Conservation (phyloP, 2,329 filamentous ascomycete species). For the Graphilbum fragrans region DNA sequence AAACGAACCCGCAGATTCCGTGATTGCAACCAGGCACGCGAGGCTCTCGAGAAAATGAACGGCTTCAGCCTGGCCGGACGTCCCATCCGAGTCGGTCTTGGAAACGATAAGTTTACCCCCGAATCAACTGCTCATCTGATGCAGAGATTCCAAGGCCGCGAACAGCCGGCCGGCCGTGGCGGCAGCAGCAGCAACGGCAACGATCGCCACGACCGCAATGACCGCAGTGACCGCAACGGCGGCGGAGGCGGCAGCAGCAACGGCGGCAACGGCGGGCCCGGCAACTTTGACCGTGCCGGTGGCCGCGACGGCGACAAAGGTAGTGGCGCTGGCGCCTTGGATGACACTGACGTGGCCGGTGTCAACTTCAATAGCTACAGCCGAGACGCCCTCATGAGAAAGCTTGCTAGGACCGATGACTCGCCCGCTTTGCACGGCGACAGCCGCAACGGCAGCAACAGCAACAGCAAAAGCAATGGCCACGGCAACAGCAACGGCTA, state of each 20-base stretch:
- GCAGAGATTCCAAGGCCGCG: constrained; percentile 80
- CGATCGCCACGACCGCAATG: no score
- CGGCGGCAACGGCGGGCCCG: constrained; percentile 55
- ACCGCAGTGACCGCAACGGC: constrained; percentile 27
- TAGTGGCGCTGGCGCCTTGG: constrained; percentile 82
- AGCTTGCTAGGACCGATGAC: constrained; percentile 93
- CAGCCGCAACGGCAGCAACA: neutral
- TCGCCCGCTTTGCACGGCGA: constrained; percentile 18
- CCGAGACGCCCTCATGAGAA: constrained; percentile 96
- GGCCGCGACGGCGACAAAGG: constrained; percentile 83
- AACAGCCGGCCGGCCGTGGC: constrained; percentile 30
- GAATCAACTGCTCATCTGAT: constrained; percentile 89
- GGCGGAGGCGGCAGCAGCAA: constrained; percentile 34
- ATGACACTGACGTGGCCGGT: constrained; percentile 94
- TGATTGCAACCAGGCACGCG: constrained; percentile 80
- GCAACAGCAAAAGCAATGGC: neutral
- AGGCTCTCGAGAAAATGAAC: constrained; percentile 98
- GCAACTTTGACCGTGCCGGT: constrained; percentile 78
- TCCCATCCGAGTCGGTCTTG: constrained; percentile 94
- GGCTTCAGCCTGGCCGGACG: constrained; percentile 96
- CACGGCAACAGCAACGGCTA: constrained; percentile 9
- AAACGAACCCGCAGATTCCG: constrained; percentile 51
- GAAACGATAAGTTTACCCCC: constrained; percentile 99
- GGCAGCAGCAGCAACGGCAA: constrained; percentile 47
- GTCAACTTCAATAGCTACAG: constrained; percentile 99